Evolutionary conservation across 768 basidiomycete species (phyloP).

Genomic region (Leccinum incarnatum): DNA sequence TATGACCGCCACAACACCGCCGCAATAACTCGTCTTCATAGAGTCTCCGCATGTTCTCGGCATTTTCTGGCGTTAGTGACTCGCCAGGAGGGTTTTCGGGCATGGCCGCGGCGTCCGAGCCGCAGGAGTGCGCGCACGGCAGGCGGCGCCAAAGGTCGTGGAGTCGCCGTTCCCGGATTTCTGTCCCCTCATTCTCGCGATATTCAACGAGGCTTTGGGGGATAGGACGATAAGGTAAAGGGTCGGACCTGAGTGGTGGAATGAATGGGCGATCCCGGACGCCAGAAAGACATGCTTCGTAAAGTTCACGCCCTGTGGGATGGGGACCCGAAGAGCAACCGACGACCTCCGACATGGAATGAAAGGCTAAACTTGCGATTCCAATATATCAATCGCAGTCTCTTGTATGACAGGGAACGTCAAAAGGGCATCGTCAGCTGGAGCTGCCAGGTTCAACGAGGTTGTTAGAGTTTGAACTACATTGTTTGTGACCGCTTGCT

Average conservation of each 20-base stretch:
- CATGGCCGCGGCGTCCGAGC: slow-evolving; percentile 22
- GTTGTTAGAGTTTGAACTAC: slow-evolving; percentile 15
- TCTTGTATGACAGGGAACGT: slow-evolving; percentile 3
- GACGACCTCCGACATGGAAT: slow-evolving; percentile 28
- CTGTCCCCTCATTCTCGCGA: slow-evolving; percentile 59
- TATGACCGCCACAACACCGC: slow-evolving; percentile 43
- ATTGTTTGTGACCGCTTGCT: slow-evolving; percentile 35
- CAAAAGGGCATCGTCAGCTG: slow-evolving; percentile 31
- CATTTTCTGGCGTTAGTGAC: slow-evolving; percentile 49
- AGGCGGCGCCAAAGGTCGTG: slow-evolving; percentile 64
- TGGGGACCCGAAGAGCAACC: slow-evolving; percentile 20
- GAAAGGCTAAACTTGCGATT: slow-evolving; percentile 19
- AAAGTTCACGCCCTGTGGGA: slow-evolving; percentile 49
- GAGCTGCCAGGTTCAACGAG: slow-evolving; percentile 17
- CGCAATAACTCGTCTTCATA: slow-evolving; percentile 78
- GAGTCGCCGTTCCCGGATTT: slow-evolving; percentile 57
- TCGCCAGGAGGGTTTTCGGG: slow-evolving; percentile 15
- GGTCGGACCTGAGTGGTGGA: slow-evolving; percentile 59
- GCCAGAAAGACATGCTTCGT: slow-evolving; percentile 50
- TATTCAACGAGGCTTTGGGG: slow-evolving; percentile 62
- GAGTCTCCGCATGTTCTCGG: slow-evolving; percentile 59
- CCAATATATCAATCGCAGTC: slow-evolving; percentile 15
- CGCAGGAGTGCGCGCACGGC: slow-evolving; percentile 31
- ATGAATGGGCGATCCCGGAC: slow-evolving; percentile 54
- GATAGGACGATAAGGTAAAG: slow-evolving; percentile 36